Percentiles rank a stretch among this genome's conserved stretches.
phyloP scores from a whole-genome alignment of 495 filamentous ascomycete species.

The Usnea hakonensis region DNA sequence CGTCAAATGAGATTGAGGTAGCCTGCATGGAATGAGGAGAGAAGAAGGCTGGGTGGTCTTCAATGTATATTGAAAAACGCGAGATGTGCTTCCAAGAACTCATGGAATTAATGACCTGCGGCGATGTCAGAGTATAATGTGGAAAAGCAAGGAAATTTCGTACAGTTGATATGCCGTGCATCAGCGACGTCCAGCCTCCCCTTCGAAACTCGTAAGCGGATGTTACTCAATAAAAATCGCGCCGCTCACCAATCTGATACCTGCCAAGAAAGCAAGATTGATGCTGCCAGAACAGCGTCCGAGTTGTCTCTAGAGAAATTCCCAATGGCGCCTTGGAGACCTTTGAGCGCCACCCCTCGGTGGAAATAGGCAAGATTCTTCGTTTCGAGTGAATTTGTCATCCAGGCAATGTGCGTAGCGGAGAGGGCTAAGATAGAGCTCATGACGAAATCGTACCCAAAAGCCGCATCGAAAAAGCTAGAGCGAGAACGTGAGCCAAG shows the following conservation, averaged over 20 bases:
- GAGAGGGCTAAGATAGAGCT: constrained; percentile 84
- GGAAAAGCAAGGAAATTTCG: constrained; percentile 24
- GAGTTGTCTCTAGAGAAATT: constrained; percentile 79
- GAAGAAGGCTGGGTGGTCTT: constrained; percentile 45
- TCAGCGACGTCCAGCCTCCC: constrained; percentile 83
- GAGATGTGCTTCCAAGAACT: constrained; percentile 87
- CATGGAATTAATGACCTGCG: constrained; percentile 80
- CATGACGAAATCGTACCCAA: constrained; percentile 82
- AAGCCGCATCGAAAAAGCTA: constrained; percentile 79
- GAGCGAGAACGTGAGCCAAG: constrained; percentile 7
- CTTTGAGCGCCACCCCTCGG: constrained; percentile 73
- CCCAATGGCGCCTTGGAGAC: constrained; percentile 78
- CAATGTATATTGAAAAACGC: constrained; percentile 74
- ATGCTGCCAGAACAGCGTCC: constrained; percentile 87
- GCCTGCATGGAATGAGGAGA: constrained; percentile 52
- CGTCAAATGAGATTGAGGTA: constrained; percentile 56
- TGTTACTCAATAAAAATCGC: background rate
- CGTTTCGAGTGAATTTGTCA: constrained; percentile 72
- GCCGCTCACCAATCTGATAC: constrained; percentile 81
- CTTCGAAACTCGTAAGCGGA: constrained; percentile 39
- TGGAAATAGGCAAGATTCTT: constrained; percentile 82
- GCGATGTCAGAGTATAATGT: constrained; percentile 30
- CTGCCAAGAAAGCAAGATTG: constrained; percentile 91
- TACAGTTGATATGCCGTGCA: constrained; percentile 85
- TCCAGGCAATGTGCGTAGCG: constrained; percentile 81